phyloP scores from a whole-genome alignment of 345 rosid genomes.

The Cardamine occulta region DNA sequence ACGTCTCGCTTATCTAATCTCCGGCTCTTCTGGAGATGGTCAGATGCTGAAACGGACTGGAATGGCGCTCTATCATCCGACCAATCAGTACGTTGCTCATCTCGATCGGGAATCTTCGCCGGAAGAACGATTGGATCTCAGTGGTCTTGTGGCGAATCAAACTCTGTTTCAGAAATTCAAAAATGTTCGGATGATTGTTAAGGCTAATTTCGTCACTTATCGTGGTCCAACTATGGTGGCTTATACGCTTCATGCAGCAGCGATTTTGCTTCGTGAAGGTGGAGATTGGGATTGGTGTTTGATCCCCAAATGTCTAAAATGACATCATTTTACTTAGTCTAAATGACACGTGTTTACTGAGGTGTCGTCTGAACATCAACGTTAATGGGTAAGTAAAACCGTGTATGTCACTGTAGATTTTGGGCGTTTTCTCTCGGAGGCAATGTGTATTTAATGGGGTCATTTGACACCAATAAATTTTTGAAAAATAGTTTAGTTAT shows the following conservation, averaged over 20 bases:
- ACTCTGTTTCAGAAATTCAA: slow-evolving; percentile 54
- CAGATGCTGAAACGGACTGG: slow-evolving; percentile 70
- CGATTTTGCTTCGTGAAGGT: slow-evolving; percentile 79
- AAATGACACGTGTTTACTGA: too few relatives aligned
- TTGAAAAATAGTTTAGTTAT: too few relatives aligned
- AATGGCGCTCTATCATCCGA: slow-evolving; percentile 84
- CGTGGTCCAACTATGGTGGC: slow-evolving; percentile 99
- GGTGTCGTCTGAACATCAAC: too few relatives aligned
- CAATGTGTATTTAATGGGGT: too few relatives aligned
- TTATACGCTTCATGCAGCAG: slow-evolving; percentile 94
- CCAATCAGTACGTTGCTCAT: slow-evolving; percentile 77
- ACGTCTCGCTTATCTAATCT: slow-evolving; percentile 79
- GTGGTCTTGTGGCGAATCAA: slow-evolving; percentile 52
- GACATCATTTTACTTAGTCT: too few relatives aligned
- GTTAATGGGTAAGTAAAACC: too few relatives aligned
- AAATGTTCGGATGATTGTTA: slow-evolving; percentile 80
- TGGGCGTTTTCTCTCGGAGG: too few relatives aligned
- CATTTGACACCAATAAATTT: too few relatives aligned
- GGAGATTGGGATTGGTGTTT: slow-evolving; percentile 99
- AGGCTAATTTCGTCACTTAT: slow-evolving; percentile 91
- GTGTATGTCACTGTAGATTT: too few relatives aligned
- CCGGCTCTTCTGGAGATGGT: slow-evolving; percentile 85
- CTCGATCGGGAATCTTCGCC: slow-evolving; percentile 70
- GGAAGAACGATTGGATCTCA: slow-evolving; percentile 80
- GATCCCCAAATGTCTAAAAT: too few relatives aligned